phyloP scores from a whole-genome alignment of 1,284 basidiomycete genomes.

The Cryptococcus amylolentus region DNA sequence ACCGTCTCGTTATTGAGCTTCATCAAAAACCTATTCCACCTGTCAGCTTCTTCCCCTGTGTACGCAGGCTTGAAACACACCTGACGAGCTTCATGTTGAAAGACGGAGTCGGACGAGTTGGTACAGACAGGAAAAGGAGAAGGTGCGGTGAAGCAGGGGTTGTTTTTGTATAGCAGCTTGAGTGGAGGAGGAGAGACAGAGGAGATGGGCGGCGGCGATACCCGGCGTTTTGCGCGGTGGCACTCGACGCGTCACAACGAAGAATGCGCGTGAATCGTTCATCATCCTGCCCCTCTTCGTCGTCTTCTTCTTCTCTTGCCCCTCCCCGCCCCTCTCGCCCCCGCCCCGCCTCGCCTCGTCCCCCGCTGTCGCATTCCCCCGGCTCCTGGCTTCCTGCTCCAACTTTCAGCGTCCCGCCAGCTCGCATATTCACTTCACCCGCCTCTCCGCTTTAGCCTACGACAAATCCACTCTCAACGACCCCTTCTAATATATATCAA shows the following conservation, averaged over 20 bases:
- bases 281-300: slow-evolving; percentile 2
- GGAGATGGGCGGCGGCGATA: not conserved
- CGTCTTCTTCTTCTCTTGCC: not conserved
- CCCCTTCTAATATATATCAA: too few species aligned
- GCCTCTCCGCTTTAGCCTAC: not conserved
- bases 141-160: not conserved
- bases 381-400: not conserved
- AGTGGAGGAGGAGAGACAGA: not conserved
- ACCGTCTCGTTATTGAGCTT: slow-evolving; percentile 99
- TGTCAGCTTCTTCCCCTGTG: not conserved
- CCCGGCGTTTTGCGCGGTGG: not conserved
- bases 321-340: slow-evolving; percentile 1
- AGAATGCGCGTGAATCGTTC: not conserved
- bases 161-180: slow-evolving; percentile 1
- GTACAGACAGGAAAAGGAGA: slow-evolving; percentile 3
- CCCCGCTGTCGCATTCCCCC: not conserved
- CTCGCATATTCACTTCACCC: not conserved
- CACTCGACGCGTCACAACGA: not conserved
- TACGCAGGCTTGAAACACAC: slow-evolving; percentile 16
- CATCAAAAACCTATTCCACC: slow-evolving; percentile 79
- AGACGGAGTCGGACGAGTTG: slow-evolving; percentile 39
- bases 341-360: not conserved
- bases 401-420: not conserved
- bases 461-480: not conserved
- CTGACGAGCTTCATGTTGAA: slow-evolving; percentile 54